These are phyloP conservation scores for Cordyceps tenuipes DNA, from an alignment of 2,329 filamentous ascomycete species.

Conservation along the genomic window DNA sequence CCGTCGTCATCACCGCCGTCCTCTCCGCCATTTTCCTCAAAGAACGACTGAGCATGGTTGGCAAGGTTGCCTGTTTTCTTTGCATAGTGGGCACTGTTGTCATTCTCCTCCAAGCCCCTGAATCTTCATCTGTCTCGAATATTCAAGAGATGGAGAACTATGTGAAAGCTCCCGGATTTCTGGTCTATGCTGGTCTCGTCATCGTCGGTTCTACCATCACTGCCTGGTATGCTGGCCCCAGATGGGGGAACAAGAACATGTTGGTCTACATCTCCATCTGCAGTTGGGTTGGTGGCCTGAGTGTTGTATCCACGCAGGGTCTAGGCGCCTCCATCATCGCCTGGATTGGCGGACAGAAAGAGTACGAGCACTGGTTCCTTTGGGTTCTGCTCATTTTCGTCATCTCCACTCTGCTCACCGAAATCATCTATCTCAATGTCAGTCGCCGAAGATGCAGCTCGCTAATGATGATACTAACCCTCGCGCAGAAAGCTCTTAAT, in stretches of 20 bases:
- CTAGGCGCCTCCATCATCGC: slow-evolving; percentile 85
- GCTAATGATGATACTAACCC: slow-evolving; percentile 24
- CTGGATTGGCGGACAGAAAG: slow-evolving; percentile 68
- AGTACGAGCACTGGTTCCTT: slow-evolving; percentile 97
- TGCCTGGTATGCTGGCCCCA: slow-evolving; percentile 73
- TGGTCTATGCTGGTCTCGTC: slow-evolving; percentile 76
- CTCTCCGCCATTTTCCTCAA: slow-evolving; percentile 93
- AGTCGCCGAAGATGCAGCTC: slow-evolving; percentile 31
- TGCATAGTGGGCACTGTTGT: slow-evolving; percentile 90
- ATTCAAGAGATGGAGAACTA: slow-evolving; percentile 91
- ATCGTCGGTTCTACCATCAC: slow-evolving; percentile 64
- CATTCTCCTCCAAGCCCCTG: slow-evolving; percentile 88
- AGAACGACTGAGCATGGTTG: slow-evolving; percentile 88
- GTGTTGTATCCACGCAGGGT: slow-evolving; percentile 90
- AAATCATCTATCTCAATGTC: slow-evolving; percentile 94
- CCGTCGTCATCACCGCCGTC: slow-evolving; percentile 86
- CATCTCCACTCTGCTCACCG: slow-evolving; percentile 76
- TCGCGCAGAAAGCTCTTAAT: slow-evolving; percentile 88
- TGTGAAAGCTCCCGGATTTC: slow-evolving; percentile 78
- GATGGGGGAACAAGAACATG: slow-evolving; percentile 95
- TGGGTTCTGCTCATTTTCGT: slow-evolving; percentile 91
- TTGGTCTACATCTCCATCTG: slow-evolving; percentile 95
- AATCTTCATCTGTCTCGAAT: slow-evolving; percentile 71
- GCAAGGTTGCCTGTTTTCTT: slow-evolving; percentile 90
- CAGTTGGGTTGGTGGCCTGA: slow-evolving; percentile 87